Base-by-base conservation (phyloP, 495 filamentous ascomycete species). In the Aspergillus haitiensis region DNA sequence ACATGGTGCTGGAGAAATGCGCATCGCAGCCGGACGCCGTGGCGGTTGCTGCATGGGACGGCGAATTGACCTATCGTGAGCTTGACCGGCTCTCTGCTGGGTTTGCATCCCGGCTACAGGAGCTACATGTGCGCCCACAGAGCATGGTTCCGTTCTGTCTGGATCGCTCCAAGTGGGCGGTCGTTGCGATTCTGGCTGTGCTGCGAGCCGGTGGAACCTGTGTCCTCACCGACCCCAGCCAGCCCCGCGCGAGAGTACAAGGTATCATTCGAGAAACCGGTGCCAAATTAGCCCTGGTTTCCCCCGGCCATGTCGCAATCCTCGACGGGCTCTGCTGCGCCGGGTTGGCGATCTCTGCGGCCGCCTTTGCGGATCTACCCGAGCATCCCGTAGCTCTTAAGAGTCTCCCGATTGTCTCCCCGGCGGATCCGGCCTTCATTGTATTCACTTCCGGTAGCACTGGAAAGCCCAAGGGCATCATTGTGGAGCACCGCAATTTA, bases 371-470 rank as follows among this genome's bases (percentile, higher is more conserved):
- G n/a, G 42, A 44, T 13, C 12, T 36, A 18, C 2, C 11, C 12
- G 11, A 16, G 39, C 40, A 5, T 13, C 3, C 6, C 6, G 0
- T 5, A 16, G 11, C 51, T 9, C 44, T 10, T 7, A 59, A 15
- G 27, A 36, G 10, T 39, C 35, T n/a, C 2, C 21, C 37, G 12
- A 2, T 13, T 16, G 58, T 59, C 48, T 59, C 51, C 5, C 47
- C 56, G 15, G 42, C 42, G 42, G 18, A 15, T 45, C 42, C 42
- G 42, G 42, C 18, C 10, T 73, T 54, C 42, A 55, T 67, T 15
- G 61, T 92, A 3, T 95, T 90, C 71, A 93, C 90, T 0, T 91
- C 87, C 3, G 90, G 90, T n/a, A 90, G 86, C 10, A 93, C 90
- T 0, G 90, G 90, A 7, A 86, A 80, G 0, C 90, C 90, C 0